Percentiles rank a stretch among this genome's conserved stretches.
Conservation (phyloP, 345 rosid genomes). For the Citrus glauca region DNA sequence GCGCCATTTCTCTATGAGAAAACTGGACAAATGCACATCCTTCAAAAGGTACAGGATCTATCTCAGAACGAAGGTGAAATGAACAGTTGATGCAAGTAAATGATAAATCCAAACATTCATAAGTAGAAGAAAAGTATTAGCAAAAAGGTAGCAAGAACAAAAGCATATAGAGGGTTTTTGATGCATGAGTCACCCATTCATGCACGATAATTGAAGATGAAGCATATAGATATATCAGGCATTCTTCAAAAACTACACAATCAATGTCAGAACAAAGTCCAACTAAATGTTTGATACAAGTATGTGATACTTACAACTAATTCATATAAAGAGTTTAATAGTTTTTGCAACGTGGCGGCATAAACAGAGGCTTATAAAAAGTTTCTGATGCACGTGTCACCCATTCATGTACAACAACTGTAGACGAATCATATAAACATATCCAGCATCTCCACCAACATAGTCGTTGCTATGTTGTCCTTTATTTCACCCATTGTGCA, state of each 20-base stretch:
- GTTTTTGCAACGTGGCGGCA: neutral
- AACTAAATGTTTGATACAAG: neutral
- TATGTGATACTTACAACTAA: neutral
- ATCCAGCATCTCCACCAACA: neutral
- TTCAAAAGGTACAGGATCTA: constrained; percentile 31
- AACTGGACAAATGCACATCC: constrained; percentile 83
- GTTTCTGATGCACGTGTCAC: neutral
- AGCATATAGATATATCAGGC: neutral
- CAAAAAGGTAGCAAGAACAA: neutral
- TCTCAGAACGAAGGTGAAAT: constrained; percentile 14
- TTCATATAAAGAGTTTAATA: no score
- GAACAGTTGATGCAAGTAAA: neutral
- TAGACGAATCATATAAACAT: neutral
- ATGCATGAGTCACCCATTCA: neutral
- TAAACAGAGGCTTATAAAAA: neutral
- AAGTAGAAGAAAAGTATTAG: neutral
- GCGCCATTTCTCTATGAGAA: constrained; percentile 71
- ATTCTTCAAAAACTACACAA: constrained; percentile 36
- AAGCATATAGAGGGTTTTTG: neutral
- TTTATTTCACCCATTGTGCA: neutral
- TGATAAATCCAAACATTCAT: neutral
- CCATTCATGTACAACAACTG: neutral
- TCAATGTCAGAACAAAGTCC: constrained; percentile 16
- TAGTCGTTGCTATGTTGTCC: neutral
- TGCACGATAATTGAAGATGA: neutral